A percentile compares a stretch with the other conserved stretches of the same genome.
These are phyloP conservation scores for Umbelopsis sp. DNA, from an alignment of 192 early-diverging fungal genomes.

Conservation along the genomic window DNA sequence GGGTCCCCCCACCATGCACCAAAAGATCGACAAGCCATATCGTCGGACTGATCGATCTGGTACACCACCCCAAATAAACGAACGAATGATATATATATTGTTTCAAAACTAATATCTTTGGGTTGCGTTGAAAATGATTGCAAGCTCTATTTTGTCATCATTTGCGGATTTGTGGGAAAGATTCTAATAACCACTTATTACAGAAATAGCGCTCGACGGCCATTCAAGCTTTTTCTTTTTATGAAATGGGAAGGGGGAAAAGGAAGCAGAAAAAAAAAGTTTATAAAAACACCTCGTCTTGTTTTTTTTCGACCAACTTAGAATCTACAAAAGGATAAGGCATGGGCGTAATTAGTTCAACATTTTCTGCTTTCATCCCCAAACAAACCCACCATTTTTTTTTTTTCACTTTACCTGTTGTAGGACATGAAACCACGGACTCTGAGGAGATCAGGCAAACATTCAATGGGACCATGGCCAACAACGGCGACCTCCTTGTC, in stretches of 20 bases:
- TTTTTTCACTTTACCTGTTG: constrained; percentile 55
- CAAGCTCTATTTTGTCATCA: constrained; percentile 2
- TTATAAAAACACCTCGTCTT: neutral
- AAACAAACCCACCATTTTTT: constrained; percentile 22
- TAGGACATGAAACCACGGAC: constrained; percentile 84
- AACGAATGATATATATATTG: neutral
- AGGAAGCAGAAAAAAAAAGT: constrained; percentile 9
- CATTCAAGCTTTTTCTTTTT: constrained; percentile 18
- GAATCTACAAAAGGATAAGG: neutral
- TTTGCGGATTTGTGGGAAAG: neutral
- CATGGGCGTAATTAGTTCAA: neutral
- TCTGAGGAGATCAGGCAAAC: constrained; percentile 87
- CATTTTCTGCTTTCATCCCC: neutral
- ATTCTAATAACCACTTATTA: constrained; percentile 6
- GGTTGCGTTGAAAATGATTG: neutral
- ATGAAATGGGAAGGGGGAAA: constrained; percentile 1
- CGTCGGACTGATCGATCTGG: too few relatives aligned
- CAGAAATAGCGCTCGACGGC: constrained; percentile 17
- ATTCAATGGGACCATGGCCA: constrained; percentile 88
- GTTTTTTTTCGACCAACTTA: neutral
- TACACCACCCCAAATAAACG: neutral
- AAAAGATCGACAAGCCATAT: too few relatives aligned
- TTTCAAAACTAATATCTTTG: neutral
- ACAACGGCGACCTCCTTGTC: constrained; percentile 79
- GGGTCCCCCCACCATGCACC: too few relatives aligned